Conservation (phyloP, 2,329 filamentous ascomycete species). For the Rhinocladiella similis region DNA sequence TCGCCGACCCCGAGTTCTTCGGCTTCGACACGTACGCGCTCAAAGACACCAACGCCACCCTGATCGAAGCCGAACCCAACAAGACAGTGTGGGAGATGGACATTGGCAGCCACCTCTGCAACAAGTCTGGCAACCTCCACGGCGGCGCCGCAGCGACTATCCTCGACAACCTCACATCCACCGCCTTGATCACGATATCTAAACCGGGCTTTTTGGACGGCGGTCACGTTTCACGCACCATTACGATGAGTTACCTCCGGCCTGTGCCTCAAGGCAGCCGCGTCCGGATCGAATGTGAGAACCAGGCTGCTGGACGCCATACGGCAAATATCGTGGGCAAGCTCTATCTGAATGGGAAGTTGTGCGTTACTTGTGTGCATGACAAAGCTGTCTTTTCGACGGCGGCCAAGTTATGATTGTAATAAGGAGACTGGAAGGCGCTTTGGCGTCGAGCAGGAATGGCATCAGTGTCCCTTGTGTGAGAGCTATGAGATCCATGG, state of each 20-base stretch:
- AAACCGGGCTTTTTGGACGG: conserved; percentile 61
- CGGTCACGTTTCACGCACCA: conserved; percentile 36
- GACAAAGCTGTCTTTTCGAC: conserved; percentile 34
- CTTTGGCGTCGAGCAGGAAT: too few relatives aligned
- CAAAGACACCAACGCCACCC: conserved; percentile 1
- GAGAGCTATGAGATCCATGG: too few relatives aligned
- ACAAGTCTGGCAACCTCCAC: conserved; percentile 24
- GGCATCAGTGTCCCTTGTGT: too few relatives aligned
- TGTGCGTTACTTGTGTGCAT: conserved; percentile 35
- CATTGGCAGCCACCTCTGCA: conserved; percentile 20
- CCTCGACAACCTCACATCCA: conserved; percentile 66
- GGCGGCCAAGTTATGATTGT: conserved; percentile 12
- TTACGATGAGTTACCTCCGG: conserved; percentile 25
- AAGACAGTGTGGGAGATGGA: conserved; percentile 19
- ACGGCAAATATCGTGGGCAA: conserved; percentile 23
- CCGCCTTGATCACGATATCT: conserved; percentile 58
- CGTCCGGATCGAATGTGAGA: conserved; percentile 19
- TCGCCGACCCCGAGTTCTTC: conserved; percentile 15
- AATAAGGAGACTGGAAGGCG: background rate
- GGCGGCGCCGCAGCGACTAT: conserved; percentile 60
- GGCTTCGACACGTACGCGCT: conserved; percentile 24
- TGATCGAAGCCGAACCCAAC: conserved; percentile 18
- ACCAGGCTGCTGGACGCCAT: conserved; percentile 19
- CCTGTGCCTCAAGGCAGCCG: conserved; percentile 19
- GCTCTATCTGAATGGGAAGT: conserved; percentile 24